Percentiles rank a stretch among this genome's conserved stretches.
These are phyloP conservation scores for Tritrichomonas musculus DNA, from an alignment of 208 protist species.

Conservation along the genomic window DNA sequence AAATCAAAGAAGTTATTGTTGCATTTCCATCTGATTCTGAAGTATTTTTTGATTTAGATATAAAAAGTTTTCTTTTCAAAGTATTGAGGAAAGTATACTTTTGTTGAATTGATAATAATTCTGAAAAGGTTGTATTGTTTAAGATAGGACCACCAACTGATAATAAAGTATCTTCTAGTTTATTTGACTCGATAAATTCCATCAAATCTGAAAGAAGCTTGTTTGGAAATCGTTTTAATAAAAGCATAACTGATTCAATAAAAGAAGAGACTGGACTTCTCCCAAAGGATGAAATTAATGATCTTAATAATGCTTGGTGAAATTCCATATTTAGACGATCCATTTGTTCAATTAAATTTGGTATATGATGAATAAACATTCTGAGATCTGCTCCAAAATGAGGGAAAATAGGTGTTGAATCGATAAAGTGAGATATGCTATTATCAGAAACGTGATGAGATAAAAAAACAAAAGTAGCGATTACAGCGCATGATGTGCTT, in stretches of 20 bases:
- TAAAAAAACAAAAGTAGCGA: background rate
- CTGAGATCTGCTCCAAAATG: conserved; percentile 13
- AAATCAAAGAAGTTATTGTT: too few relatives aligned
- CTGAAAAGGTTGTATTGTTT: too few relatives aligned
- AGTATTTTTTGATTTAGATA: too few relatives aligned
- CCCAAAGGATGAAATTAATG: conserved; percentile 8
- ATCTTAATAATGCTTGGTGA: conserved; percentile 6
- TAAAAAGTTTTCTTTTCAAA: too few relatives aligned
- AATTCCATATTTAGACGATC: background rate
- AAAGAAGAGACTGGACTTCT: background rate
- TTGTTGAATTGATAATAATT: too few relatives aligned
- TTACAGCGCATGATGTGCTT: background rate
- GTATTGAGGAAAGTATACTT: too few relatives aligned
- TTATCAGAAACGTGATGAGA: background rate
- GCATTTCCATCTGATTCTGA: too few relatives aligned
- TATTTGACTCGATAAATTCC: too few relatives aligned
- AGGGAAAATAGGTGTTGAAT: background rate
- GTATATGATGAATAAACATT: background rate
- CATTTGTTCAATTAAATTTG: background rate
- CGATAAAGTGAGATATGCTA: background rate
- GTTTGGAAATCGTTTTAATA: too few relatives aligned
- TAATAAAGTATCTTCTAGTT: too few relatives aligned
- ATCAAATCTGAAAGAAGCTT: too few relatives aligned
- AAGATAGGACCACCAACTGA: too few relatives aligned
- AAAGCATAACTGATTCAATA: background rate